A percentile compares a stretch with the other conserved stretches of the same genome.
phyloP scores from a whole-genome alignment of 345 rosid species.

The Sonneratia alba region DNA sequence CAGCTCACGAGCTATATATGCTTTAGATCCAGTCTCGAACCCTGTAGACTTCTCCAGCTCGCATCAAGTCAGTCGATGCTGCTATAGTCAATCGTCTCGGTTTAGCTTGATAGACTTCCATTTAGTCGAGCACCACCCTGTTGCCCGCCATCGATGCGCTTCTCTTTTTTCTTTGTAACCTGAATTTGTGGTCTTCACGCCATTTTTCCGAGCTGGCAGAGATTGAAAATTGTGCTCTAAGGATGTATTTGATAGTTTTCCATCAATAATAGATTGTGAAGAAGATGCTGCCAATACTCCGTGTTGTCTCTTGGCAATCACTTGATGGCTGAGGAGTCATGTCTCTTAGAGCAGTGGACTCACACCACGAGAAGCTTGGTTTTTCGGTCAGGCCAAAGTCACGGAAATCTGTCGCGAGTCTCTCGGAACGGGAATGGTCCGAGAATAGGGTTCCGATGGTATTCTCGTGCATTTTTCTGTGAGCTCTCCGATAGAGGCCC shows the following conservation, averaged over 20 bases:
- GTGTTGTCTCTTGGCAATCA: background rate
- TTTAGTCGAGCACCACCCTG: background rate
- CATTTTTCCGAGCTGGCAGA: background rate
- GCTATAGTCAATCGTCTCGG: background rate
- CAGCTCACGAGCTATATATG: background rate
- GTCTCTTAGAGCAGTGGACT: background rate
- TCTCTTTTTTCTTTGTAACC: background rate
- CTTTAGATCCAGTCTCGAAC: background rate
- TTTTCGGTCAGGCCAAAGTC: too few relatives aligned
- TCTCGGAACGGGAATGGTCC: too few relatives aligned
- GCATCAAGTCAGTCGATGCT: background rate
- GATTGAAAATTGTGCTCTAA: background rate
- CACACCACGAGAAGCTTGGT: too few relatives aligned
- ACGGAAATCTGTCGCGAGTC: too few relatives aligned
- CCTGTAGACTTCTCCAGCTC: background rate
- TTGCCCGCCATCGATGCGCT: background rate
- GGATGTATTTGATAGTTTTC: background rate
- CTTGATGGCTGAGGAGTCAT: background rate
- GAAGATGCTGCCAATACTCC: background rate
- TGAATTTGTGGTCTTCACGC: background rate
- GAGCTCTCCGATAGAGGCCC: too few relatives aligned
- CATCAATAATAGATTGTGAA: background rate
- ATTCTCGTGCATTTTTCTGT: too few relatives aligned
- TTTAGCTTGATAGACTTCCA: background rate
- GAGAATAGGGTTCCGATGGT: too few relatives aligned